phyloP scores from a whole-genome alignment of 2,329 filamentous ascomycete species.

The Penicillium fuscoglaucum region DNA sequence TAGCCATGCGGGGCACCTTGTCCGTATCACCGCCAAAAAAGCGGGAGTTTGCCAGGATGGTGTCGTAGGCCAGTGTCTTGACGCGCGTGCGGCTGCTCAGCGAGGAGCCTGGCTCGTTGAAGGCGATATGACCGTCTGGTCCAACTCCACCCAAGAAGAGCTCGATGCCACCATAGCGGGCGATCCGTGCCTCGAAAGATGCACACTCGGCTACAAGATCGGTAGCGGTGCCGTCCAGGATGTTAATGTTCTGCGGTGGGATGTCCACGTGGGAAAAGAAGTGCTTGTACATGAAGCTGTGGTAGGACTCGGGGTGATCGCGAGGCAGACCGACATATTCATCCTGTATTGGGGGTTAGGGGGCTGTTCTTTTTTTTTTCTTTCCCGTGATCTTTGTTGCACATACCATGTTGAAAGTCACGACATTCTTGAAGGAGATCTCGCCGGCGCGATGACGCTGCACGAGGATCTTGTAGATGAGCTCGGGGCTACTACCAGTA shows the following conservation, averaged over 20 bases:
- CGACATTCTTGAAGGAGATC: slow-evolving; percentile 82
- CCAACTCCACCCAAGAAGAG: slow-evolving; percentile 84
- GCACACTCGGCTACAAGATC: slow-evolving; percentile 76
- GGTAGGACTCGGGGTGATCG: slow-evolving; percentile 82
- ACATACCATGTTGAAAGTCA: slow-evolving; percentile 86
- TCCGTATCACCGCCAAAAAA: slow-evolving; percentile 76
- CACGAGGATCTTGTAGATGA: slow-evolving; percentile 76
- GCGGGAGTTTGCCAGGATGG: slow-evolving; percentile 78
- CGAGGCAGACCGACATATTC: slow-evolving; percentile 83
- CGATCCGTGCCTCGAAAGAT: slow-evolving; percentile 77
- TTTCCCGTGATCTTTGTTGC: neutral
- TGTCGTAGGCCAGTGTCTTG: slow-evolving; percentile 85
- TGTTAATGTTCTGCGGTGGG: slow-evolving; percentile 77
- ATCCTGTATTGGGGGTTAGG: slow-evolving; percentile 54
- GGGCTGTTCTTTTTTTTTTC: neutral
- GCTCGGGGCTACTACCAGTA: slow-evolving; percentile 77
- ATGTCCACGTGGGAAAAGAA: slow-evolving; percentile 87
- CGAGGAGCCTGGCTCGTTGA: slow-evolving; percentile 84
- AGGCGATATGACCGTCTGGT: slow-evolving; percentile 83
- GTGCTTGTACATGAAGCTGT: slow-evolving; percentile 91
- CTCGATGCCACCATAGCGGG: slow-evolving; percentile 73
- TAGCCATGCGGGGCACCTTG: slow-evolving; percentile 75
- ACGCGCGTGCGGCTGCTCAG: slow-evolving; percentile 75
- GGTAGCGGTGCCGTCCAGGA: slow-evolving; percentile 75
- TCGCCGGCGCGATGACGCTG: slow-evolving; percentile 47